phyloP scores from a whole-genome alignment of 2,329 filamentous ascomycete genomes.

The Neonectria magnoliae region DNA sequence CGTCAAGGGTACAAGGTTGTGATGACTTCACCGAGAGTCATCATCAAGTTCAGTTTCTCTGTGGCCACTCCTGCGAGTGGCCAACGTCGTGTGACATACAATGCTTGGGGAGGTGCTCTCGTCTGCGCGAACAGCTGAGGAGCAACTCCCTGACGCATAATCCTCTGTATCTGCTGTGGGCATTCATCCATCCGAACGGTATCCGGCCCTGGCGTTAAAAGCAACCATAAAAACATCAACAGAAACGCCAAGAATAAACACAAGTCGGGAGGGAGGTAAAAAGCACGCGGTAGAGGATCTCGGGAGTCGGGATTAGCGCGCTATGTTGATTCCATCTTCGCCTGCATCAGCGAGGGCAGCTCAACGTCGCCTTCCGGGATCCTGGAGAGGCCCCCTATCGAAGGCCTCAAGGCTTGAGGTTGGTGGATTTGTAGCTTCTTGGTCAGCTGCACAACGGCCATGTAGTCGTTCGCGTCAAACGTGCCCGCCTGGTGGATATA shows the following conservation, averaged over 20 bases:
- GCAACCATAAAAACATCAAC: constrained; percentile 24
- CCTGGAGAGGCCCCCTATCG: constrained; percentile 61
- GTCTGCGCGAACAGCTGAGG: constrained; percentile 10
- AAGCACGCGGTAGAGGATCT: constrained; percentile 7
- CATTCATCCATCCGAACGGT: not conserved
- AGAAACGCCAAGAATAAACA: constrained; percentile 27
- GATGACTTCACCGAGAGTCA: not conserved
- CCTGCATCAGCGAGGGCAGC: constrained; percentile 47
- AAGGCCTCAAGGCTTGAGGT: constrained; percentile 45
- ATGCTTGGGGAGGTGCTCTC: not conserved
- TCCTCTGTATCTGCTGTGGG: not conserved
- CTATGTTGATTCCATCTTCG: constrained; percentile 46
- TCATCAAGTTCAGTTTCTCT: not conserved
- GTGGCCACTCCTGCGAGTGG: not conserved
- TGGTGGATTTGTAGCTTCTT: constrained; percentile 83
- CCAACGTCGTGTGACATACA: constrained; percentile 10
- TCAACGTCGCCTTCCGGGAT: constrained; percentile 68
- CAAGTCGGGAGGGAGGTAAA: constrained; percentile 18
- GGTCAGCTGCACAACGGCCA: constrained; percentile 82
- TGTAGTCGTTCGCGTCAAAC: constrained; percentile 80
- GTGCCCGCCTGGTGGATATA: constrained; percentile 82
- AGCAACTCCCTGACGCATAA: not conserved
- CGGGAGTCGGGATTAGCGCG: not conserved
- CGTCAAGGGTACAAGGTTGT: constrained; percentile 1
- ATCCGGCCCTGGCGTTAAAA: constrained; percentile 1